A percentile compares a stretch with the other conserved stretches of the same genome.
Evolutionary conservation across 306 rosid genomes (phyloP).

Genomic region (Medicago ruthenica): DNA sequence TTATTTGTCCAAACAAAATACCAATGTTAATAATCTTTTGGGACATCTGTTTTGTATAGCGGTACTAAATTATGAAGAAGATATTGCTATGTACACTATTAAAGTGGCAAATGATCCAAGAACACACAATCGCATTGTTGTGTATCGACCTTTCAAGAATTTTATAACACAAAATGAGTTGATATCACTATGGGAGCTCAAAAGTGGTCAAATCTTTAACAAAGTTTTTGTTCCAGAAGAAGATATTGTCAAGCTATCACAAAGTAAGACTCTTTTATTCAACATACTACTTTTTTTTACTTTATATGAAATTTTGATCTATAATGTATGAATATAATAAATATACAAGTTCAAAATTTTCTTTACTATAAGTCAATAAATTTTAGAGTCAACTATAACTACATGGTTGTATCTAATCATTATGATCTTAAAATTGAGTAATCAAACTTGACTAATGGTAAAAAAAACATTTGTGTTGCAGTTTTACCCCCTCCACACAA

Average conservation of each 20-base stretch:
- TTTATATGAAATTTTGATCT: not conserved
- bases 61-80: slow-evolving; percentile 56
- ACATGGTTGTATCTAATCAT: too few species aligned
- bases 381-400: too few species aligned
- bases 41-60: slow-evolving; percentile 26
- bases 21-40: not conserved
- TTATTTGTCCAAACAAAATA: not conserved
- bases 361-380: too few species aligned
- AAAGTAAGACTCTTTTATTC: slow-evolving; percentile 37
- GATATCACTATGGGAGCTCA: slow-evolving; percentile 55
- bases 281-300: not conserved
- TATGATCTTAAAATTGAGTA: too few species aligned
- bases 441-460: not conserved
- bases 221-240: slow-evolving; percentile 27
- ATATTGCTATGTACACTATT: slow-evolving; percentile 49
- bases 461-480: slow-evolving; percentile 27
- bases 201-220: slow-evolving; percentile 28
- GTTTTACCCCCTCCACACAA: slow-evolving; percentile 46
- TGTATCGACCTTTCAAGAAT: slow-evolving; percentile 41
- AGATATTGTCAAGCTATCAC: slow-evolving; percentile 43
- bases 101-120: slow-evolving; percentile 55
- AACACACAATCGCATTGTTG: slow-evolving; percentile 43
- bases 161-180: slow-evolving; percentile 51
- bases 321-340: not conserved
- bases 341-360: too few species aligned